Base-by-base conservation (phyloP, 345 rosid genomes). In the Durio zibethinus region DNA sequence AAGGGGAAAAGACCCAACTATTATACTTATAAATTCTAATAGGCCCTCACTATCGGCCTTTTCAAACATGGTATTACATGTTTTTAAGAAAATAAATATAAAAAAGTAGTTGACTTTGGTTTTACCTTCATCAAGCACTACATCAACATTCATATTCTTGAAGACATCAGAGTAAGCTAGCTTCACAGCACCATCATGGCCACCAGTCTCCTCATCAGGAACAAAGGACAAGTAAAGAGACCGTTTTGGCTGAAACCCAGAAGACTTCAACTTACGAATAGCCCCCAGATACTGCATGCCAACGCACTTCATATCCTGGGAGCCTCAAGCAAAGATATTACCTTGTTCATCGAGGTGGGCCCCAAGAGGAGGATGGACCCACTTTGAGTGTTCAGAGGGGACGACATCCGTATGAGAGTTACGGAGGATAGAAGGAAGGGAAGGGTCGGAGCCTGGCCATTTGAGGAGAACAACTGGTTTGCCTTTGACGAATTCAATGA, bases 261-360 rank as follows among this genome's bases (percentile, higher is more conserved):
- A 82, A 50, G 86, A 72, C 77, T 86, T 89, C 82, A 93, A 76
- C 81, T 79, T 84, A 45, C 99, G 93, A 65, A 90, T 79, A 35
- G 99, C 99, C 80, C 93, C 98, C 77, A 93, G 84, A 73, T 96
- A 91, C 90, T 93, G 99, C 93, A 86, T 88, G 10, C 98, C 97
- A 23, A 96, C 97, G 78, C 99, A 96, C 89, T 96, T 96, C 98
- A 96, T 96, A 83, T 96, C 99, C 89, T 93, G 99, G 0, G 98
- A 91, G 40, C 99, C 99, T 79, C 99, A 82, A 52, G 95, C 99
- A 27, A 78, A 93, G 74, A 96, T 91, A 61, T 89, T 72, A 2
- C 97, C 99, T 0, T 20, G n/a, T 16, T 82, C 87, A 84, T 93
- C 99, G 76, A 94, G 35, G 85, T 90, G 92, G 76, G 97, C 98